Conservation (phyloP, 2,329 filamentous ascomycete species). For the Sclerotinia spermophila region DNA sequence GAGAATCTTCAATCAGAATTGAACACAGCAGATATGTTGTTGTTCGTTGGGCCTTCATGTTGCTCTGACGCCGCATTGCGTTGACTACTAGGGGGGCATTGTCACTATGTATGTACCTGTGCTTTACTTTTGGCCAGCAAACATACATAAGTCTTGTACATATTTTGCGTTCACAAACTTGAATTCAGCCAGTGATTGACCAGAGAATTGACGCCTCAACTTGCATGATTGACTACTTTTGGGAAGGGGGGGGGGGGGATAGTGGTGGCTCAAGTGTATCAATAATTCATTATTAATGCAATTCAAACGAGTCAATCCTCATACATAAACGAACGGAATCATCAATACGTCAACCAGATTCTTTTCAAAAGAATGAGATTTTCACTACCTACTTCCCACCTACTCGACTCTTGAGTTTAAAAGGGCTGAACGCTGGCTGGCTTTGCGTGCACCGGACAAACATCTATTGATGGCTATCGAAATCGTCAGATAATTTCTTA, state of each 20-base stretch:
- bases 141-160: conserved; percentile 16
- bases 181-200: conserved; percentile 10
- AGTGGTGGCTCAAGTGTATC: conserved; percentile 5
- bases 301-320: conserved; percentile 9
- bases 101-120: conserved; percentile 14
- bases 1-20: conserved; percentile 20
- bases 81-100: conserved; percentile 10
- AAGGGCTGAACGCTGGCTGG: background rate
- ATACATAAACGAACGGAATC: conserved; percentile 6
- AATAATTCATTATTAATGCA: conserved; percentile 4
- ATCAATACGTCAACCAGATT: background rate
- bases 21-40: conserved; percentile 20
- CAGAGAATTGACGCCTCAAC: background rate
- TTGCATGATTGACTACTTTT: background rate
- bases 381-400: background rate
- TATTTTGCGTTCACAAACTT: conserved; percentile 4
- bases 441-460: background rate
- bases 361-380: background rate
- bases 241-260: background rate
- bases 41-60: conserved; percentile 21
- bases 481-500: background rate
- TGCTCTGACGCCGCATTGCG: conserved; percentile 20
- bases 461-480: conserved; percentile 12
- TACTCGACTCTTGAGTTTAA: background rate
- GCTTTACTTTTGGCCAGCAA: conserved; percentile 19